Evolutionary conservation across 257 asterid genomes (phyloP).

Genomic region (Nicotiana sylvestris): DNA sequence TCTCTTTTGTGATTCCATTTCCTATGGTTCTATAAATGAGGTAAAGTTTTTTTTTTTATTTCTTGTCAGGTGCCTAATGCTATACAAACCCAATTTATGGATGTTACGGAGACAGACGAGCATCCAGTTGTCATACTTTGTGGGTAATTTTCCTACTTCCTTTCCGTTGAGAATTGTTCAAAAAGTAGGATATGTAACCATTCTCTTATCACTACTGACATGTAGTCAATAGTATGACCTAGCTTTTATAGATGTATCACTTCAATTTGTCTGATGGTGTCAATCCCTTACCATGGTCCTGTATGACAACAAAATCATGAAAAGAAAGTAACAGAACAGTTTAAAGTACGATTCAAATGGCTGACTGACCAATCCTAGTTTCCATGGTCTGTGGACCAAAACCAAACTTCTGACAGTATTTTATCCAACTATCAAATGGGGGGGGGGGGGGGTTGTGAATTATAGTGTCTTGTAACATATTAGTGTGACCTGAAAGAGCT

Average conservation of each 20-base stretch:
- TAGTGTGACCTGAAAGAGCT: too few relatives aligned
- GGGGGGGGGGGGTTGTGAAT: too few relatives aligned
- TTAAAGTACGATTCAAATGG: neutral
- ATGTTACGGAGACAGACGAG: slow-evolving; percentile 58
- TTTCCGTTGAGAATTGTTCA: neutral
- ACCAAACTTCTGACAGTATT: too few relatives aligned
- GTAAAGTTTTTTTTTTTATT: slow-evolving; percentile 1
- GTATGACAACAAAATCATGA: neutral
- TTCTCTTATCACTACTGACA: neutral
- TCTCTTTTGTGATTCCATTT: neutral
- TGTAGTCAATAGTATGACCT: neutral
- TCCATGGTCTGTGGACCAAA: neutral
- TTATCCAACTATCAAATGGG: too few relatives aligned
- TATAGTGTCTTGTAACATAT: too few relatives aligned
- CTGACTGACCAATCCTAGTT: neutral
- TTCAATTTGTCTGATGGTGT: neutral
- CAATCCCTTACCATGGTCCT: neutral
- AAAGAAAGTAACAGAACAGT: neutral
- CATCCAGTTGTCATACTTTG: slow-evolving; percentile 85
- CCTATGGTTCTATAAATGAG: neutral
- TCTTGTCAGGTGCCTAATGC: slow-evolving; percentile 67
- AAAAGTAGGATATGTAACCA: neutral
- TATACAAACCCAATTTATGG: slow-evolving; percentile 50
- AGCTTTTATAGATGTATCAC: neutral
- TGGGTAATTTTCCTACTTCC: slow-evolving; percentile 40